Conservation (phyloP, 352 stramenopile species). For the Globisporangium paddicum region DNA sequence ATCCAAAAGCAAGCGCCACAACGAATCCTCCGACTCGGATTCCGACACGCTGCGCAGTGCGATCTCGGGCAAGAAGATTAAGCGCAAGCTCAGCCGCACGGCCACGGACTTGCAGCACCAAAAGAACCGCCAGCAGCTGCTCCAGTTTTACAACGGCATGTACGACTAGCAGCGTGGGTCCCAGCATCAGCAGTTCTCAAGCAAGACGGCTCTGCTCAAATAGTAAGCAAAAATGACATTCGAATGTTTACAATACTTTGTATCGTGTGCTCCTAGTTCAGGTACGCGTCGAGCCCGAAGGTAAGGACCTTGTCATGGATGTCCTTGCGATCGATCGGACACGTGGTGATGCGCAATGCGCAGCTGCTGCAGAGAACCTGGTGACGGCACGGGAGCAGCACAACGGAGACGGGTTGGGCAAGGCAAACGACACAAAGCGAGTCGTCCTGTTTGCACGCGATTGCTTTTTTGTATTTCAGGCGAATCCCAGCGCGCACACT, state of each 20-base stretch:
- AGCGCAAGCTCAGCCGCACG: conserved; percentile 62
- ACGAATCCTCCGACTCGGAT: conserved; percentile 37
- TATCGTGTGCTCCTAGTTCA: not conserved
- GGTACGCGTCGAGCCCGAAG: conserved; percentile 50
- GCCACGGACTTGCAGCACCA: conserved; percentile 55
- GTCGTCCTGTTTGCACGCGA: conserved; percentile 16
- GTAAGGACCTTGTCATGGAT: conserved; percentile 67
- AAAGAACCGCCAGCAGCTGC: conserved; percentile 70
- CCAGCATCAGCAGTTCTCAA: not conserved
- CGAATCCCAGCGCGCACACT: conserved; percentile 24
- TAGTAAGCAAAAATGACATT: not conserved
- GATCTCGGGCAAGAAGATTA: conserved; percentile 87
- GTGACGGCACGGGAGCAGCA: conserved; percentile 55
- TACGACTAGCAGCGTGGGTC: conserved; percentile 40
- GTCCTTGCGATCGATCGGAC: conserved; percentile 50
- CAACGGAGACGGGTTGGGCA: conserved; percentile 34
- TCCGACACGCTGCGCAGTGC: conserved; percentile 69
- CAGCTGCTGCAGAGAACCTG: conserved; percentile 56
- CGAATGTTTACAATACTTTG: conserved; percentile 1
- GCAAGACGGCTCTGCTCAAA: not conserved
- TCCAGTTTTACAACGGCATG: conserved; percentile 88
- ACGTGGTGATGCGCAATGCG: conserved; percentile 40
- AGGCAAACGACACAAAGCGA: conserved; percentile 58
- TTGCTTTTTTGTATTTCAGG: conserved; percentile 22
- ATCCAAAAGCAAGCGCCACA: conserved; percentile 23